phyloP scores from a whole-genome alignment of 78 protist species.

The Speleostelium caveatum region DNA sequence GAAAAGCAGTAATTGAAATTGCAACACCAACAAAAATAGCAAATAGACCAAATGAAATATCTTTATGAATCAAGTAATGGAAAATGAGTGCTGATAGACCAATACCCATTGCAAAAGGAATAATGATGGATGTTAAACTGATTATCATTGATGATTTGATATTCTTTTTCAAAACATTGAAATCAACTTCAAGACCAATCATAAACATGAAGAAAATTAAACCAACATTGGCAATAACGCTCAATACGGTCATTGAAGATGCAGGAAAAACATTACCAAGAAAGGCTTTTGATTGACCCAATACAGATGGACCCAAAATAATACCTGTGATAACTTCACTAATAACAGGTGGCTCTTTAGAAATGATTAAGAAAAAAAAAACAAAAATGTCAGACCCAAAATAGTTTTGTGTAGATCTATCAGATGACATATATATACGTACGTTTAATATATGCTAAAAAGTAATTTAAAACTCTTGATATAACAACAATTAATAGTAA shows the following conservation, averaged over 20 bases:
- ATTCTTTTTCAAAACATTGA: conserved; percentile 59
- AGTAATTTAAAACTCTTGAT: conserved; percentile 24
- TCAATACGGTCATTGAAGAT: not conserved
- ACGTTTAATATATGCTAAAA: conserved; percentile 41
- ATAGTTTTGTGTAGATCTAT: too few relatives aligned
- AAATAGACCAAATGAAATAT: conserved; percentile 41
- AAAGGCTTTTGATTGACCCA: conserved; percentile 14
- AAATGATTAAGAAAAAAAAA: not conserved
- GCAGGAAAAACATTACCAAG: conserved; percentile 14
- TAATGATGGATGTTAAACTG: conserved; percentile 33
- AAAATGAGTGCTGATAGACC: conserved; percentile 52
- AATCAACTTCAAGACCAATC: conserved; percentile 84
- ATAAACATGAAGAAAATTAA: conserved; percentile 84
- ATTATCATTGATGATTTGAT: conserved; percentile 57
- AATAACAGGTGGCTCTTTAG: conserved; percentile 75
- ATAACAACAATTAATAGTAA: conserved; percentile 61
- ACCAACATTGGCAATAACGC: conserved; percentile 82
- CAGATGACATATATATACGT: not conserved
- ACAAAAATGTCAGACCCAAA: not conserved
- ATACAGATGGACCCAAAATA: conserved; percentile 72
- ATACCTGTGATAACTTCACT: conserved; percentile 81
- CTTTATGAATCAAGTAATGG: not conserved
- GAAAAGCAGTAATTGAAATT: conserved; percentile 87
- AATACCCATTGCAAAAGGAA: conserved; percentile 86
- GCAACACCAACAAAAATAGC: conserved; percentile 81